These are phyloP conservation scores for Cryptosporidium meleagridis DNA, from an alignment of 169 alveolate species.

Conservation along the genomic window DNA sequence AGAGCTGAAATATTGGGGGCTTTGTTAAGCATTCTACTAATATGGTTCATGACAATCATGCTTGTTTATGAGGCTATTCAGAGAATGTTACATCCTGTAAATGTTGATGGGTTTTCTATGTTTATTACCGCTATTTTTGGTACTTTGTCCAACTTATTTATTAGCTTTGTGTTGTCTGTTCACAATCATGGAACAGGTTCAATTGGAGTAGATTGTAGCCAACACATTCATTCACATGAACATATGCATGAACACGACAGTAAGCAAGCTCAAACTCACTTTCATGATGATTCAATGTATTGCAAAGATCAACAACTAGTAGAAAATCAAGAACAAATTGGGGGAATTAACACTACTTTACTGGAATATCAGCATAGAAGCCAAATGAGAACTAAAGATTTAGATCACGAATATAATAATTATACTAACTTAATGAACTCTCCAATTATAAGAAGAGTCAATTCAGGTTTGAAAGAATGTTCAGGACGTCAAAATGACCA, in stretches of 20 bases:
- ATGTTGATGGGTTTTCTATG: slow-evolving; percentile 93
- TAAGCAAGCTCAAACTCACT: neutral
- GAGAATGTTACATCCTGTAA: slow-evolving; percentile 87
- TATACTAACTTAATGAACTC: neutral
- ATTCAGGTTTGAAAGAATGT: neutral
- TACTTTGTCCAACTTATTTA: slow-evolving; percentile 89
- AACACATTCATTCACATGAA: neutral
- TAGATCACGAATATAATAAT: neutral
- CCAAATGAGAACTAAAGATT: neutral
- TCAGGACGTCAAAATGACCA: neutral
- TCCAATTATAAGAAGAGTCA: neutral
- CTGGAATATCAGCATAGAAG: neutral
- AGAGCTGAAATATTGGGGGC: slow-evolving; percentile 97
- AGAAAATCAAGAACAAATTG: neutral
- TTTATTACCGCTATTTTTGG: slow-evolving; percentile 93
- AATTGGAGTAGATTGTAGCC: neutral
- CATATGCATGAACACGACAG: neutral
- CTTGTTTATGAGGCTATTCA: slow-evolving; percentile 92
- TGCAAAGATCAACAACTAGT: neutral
- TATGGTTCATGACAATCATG: slow-evolving; percentile 93
- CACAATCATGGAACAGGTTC: slow-evolving; percentile 82
- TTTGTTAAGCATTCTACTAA: slow-evolving; percentile 88
- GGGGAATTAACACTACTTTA: neutral
- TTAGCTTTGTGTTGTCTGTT: slow-evolving; percentile 88
- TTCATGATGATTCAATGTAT: neutral